Base-by-base conservation (phyloP, 306 rosid species). In the Lathyrus sativus region DNA sequence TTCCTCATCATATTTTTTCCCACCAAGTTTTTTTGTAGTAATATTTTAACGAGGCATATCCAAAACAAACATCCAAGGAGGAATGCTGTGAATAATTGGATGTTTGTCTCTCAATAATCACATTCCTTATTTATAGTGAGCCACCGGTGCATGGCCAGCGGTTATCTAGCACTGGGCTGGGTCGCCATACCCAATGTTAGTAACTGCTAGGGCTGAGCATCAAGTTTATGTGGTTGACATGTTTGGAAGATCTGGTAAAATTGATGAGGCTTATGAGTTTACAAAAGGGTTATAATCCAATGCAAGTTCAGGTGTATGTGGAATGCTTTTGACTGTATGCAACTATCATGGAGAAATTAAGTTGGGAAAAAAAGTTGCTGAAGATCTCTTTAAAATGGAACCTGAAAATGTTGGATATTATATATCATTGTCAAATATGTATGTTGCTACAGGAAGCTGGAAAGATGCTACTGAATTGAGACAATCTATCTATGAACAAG, bases 381-480 rank as follows among this genome's bases (percentile, higher is more conserved):
- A 82, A 66, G 29, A 14, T 71, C 87, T 82, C 89, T 87, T 65
- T 74, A 57, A 82, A 70, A 1, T 77, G 41, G 87, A 82, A 29
- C 89, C 89, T 65, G 44, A 68, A 51, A 85, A 85, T 80, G 85
- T 65, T 74, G 89, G 85, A 61, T 82, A 85, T 75, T 82, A 82
- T 71, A 82, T 85, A 80, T 77, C 81, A 22, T 65, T 85, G 66
- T 75, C 87, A 15, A 85, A 85, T 61, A 85, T 85, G 89, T 85
- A 82, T 46, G 87, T 80, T 77, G 86, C 85, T 41, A 76, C 71
- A 33, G 89, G 89, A 80, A 80, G 85, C 64, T 85, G 89, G 89
- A 85, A 80, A 73, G 87, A 85, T 68, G 89, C 89, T 19, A 74
- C 65, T 17, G 82, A 85, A 2, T 63, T 82, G 28, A 80, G 87